A percentile compares a stretch with the other conserved stretches of the same genome.
phyloP scores from a whole-genome alignment of 495 filamentous ascomycete genomes.

The Talaromyces ruber region DNA sequence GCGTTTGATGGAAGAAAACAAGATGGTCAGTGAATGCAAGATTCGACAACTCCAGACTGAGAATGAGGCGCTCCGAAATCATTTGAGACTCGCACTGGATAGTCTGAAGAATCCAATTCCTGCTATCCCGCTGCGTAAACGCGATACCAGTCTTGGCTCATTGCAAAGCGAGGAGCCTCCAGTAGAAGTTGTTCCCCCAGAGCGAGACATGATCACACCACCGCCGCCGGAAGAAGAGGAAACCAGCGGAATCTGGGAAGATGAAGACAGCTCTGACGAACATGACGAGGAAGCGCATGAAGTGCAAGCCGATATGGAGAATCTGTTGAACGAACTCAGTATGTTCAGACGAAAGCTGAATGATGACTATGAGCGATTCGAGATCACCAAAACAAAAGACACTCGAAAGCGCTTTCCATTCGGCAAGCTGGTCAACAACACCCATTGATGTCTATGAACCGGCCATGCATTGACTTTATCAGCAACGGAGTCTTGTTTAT shows the following conservation, averaged over 20 bases:
- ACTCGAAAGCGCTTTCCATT: slow-evolving; percentile 26
- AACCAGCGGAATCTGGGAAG: slow-evolving; percentile 31
- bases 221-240: slow-evolving; percentile 14
- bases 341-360: slow-evolving; percentile 77
- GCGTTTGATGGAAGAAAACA: slow-evolving; percentile 85
- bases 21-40: slow-evolving; percentile 82
- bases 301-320: slow-evolving; percentile 60
- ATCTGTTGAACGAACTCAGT: slow-evolving; percentile 66
- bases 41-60: slow-evolving; percentile 78
- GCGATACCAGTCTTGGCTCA: slow-evolving; percentile 25
- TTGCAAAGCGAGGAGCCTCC: slow-evolving; percentile 25
- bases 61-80: slow-evolving; percentile 79
- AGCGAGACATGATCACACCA: slow-evolving; percentile 31
- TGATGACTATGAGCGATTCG: slow-evolving; percentile 62
- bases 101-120: slow-evolving; percentile 83
- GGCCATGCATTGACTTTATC: background rate
- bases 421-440: slow-evolving; percentile 23
- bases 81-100: slow-evolving; percentile 78
- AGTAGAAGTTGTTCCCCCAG: slow-evolving; percentile 24
- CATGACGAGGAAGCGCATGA: slow-evolving; percentile 40
- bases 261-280: slow-evolving; percentile 19
- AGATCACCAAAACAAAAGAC: slow-evolving; percentile 15
- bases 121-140: slow-evolving; percentile 25
- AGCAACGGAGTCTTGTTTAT: background rate
- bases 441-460: background rate